These are phyloP conservation scores for Pseudomonodictys pantanalensis DNA, from an alignment of 495 filamentous ascomycete species.

Conservation along the genomic window DNA sequence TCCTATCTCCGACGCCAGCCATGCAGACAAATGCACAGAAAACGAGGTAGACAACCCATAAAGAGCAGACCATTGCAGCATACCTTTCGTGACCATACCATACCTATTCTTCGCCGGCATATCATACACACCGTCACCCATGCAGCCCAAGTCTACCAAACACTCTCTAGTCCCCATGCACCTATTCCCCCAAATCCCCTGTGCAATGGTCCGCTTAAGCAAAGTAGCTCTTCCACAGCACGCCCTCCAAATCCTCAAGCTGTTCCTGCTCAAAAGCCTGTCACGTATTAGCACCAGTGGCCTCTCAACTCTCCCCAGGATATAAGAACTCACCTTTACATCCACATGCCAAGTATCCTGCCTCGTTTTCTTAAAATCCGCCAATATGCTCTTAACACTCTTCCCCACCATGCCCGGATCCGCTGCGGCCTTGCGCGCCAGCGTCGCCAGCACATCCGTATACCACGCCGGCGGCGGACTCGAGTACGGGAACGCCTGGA, in stretches of 20 bases:
- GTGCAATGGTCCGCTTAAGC: slow-evolving; percentile 66
- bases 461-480: slow-evolving; percentile 92
- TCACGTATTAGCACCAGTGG: slow-evolving; percentile 29
- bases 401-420: slow-evolving; percentile 93
- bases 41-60: too few relatives aligned
- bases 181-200: too few relatives aligned
- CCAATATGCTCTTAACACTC: slow-evolving; percentile 92
- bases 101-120: too few relatives aligned
- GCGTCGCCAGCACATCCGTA: slow-evolving; percentile 82
- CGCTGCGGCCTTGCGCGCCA: slow-evolving; percentile 79
- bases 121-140: too few relatives aligned
- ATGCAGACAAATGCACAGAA: too few relatives aligned
- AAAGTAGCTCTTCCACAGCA: slow-evolving; percentile 99
- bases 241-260: slow-evolving; percentile 58
- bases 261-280: slow-evolving; percentile 21
- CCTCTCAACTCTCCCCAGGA: background rate
- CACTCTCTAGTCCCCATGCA: too few relatives aligned
- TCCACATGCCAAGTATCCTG: slow-evolving; percentile 99
- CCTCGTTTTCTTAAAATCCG: slow-evolving; percentile 98
- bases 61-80: too few relatives aligned
- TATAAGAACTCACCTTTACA: slow-evolving; percentile 70
- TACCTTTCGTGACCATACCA: too few relatives aligned
- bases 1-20: too few relatives aligned
- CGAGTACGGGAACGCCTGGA: slow-evolving; percentile 96
- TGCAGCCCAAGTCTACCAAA: too few relatives aligned